A percentile compares a stretch with the other conserved stretches of the same genome.
phyloP scores from a whole-genome alignment of 176 grass and related monocot species.

The Chrysopogon serrulatus region DNA sequence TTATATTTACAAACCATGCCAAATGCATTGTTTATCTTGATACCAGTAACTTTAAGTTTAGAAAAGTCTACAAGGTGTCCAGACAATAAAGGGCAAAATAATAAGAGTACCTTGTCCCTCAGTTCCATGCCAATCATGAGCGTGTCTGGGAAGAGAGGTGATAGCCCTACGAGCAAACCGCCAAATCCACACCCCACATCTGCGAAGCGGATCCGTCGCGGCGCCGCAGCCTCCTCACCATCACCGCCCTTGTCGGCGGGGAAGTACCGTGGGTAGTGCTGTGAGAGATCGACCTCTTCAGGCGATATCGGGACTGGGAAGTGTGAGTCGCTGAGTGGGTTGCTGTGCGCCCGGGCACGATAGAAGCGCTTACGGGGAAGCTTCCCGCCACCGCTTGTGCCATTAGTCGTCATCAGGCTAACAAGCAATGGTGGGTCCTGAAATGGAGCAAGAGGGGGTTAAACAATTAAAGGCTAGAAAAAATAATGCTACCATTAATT shows the following conservation, averaged over 20 bases:
- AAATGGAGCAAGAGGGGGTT: neutral
- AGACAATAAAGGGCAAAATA: neutral
- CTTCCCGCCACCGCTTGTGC: neutral
- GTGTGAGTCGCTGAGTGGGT: slow-evolving; percentile 95
- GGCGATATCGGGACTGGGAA: slow-evolving; percentile 77
- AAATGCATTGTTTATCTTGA: neutral
- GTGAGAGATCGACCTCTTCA: slow-evolving; percentile 56
- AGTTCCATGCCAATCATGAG: slow-evolving; percentile 99
- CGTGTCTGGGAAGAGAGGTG: slow-evolving; percentile 68
- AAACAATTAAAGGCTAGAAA: neutral
- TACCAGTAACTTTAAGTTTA: neutral
- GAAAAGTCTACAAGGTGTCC: neutral
- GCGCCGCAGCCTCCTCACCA: neutral
- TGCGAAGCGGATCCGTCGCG: slow-evolving; percentile 51
- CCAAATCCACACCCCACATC: slow-evolving; percentile 81
- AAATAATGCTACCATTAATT: neutral
- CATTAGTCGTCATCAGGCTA: slow-evolving; percentile 24
- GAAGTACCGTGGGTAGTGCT: slow-evolving; percentile 71
- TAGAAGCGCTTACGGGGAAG: slow-evolving; percentile 88
- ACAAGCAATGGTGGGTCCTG: neutral
- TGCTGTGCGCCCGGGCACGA: slow-evolving; percentile 77
- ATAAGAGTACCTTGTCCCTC: slow-evolving; percentile 62
- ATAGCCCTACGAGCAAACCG: slow-evolving; percentile 69
- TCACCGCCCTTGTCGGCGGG: neutral
- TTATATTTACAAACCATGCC: neutral